These are phyloP conservation scores for Sarcodon aspratus DNA, from an alignment of 768 basidiomycete genomes.

Conservation along the genomic window DNA sequence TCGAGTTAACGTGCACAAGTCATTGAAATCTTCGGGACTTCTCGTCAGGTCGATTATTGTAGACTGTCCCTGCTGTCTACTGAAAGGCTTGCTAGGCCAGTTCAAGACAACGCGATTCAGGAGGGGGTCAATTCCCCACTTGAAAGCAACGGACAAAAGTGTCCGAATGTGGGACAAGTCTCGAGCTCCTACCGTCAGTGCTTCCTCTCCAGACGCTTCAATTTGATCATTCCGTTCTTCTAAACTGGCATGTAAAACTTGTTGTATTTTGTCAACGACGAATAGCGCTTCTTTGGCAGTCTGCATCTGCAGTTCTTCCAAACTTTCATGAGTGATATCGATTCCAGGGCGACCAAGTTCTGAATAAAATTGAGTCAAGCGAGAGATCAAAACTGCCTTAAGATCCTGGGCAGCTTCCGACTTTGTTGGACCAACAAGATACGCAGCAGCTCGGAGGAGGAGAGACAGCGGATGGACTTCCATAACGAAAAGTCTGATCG, in stretches of 20 bases:
- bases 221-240: not conserved
- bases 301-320: conserved; percentile 34
- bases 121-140: conserved; percentile 56
- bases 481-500: not conserved
- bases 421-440: conserved; percentile 9
- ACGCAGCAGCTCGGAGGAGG: conserved; percentile 7
- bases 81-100: conserved; percentile 24
- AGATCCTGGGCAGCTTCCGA: conserved; percentile 9
- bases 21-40: conserved; percentile 28
- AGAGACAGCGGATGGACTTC: not conserved
- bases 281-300: conserved; percentile 47
- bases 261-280: conserved; percentile 37
- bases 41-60: conserved; percentile 35
- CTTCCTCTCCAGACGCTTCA: conserved; percentile 1
- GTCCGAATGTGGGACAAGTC: conserved; percentile 55
- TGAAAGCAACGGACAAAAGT: conserved; percentile 56
- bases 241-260: conserved; percentile 18
- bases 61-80: conserved; percentile 6
- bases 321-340: conserved; percentile 5
- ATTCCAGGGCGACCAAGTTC: conserved; percentile 1
- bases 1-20: conserved; percentile 29
- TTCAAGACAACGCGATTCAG: conserved; percentile 27
- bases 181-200: conserved; percentile 46
- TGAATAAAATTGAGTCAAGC: conserved; percentile 9
- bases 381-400: conserved; percentile 8